A percentile compares a stretch with the other conserved stretches of the same genome.
phyloP scores from a whole-genome alignment of 495 filamentous ascomycete genomes.

The Lineolata rhizophorae region DNA sequence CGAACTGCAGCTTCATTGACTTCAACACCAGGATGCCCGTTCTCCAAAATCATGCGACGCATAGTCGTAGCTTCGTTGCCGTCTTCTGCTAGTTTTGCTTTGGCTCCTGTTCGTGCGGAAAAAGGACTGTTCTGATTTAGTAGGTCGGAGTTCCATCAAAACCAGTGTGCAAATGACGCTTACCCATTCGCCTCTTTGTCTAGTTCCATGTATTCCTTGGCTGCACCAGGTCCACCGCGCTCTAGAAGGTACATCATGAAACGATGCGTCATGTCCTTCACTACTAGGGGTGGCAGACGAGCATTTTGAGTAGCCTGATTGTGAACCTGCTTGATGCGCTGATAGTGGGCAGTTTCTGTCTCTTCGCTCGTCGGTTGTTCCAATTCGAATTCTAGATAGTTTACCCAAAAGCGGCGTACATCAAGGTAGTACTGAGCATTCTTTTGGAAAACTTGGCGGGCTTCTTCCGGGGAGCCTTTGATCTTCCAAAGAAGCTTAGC shows the following conservation, averaged over 20 bases:
- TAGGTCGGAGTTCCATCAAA: too few relatives aligned
- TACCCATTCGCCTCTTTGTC: conserved; percentile 71
- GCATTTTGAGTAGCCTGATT: conserved; percentile 58
- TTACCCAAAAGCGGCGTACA: conserved; percentile 79
- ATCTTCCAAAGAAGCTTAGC: conserved; percentile 77
- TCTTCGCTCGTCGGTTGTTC: conserved; percentile 55
- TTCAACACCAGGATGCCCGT: conserved; percentile 32
- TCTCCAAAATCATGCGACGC: conserved; percentile 28
- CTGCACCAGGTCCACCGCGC: conserved; percentile 57
- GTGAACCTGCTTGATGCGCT: conserved; percentile 60
- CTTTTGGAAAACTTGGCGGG: conserved; percentile 62
- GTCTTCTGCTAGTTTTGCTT: conserved; percentile 27
- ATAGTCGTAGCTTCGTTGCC: conserved; percentile 25
- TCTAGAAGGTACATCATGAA: conserved; percentile 79
- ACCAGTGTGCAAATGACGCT: conserved; percentile 7
- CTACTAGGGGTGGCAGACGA: conserved; percentile 37
- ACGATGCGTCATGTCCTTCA: conserved; percentile 54
- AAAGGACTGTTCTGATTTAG: too few relatives aligned
- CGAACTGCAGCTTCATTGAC: conserved; percentile 39
- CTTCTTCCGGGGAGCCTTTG: conserved; percentile 67
- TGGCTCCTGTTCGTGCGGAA: conserved; percentile 24
- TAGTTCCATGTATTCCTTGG: conserved; percentile 66
- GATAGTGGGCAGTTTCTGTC: conserved; percentile 41
- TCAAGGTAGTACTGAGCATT: conserved; percentile 73
- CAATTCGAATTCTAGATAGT: conserved; percentile 75